Evolutionary conservation across 108 stramenopile species (phyloP), one percentile per base, ranked within the genome.

Genomic region (Pseudonitzschia multiseries): DNA sequence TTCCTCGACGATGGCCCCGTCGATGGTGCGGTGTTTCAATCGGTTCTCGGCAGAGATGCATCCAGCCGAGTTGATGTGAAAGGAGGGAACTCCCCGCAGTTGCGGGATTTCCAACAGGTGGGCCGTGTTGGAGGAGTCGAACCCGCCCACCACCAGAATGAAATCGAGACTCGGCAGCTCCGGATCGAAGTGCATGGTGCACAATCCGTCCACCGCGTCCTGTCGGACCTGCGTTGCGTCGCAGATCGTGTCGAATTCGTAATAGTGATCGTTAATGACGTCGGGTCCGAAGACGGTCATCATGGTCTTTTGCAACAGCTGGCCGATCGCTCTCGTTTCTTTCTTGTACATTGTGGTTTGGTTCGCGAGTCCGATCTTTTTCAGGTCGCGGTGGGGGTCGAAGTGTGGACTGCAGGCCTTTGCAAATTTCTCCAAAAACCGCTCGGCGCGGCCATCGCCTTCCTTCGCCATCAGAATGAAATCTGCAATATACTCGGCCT

Each of bases 341-440:
- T 96, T 92, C 89, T 98, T 98, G 87, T 98, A 98, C 97, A 98
- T 98, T 50, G 97, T 98, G 26, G 97, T 98, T 84, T 98, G 97
- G 83, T 98, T 98, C 36, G 97, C 97, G 57, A 98, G 78, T 20
- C 97, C 97, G 48, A 98, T 83, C 80, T 97, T 98, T 14, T 81
- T 44, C 41, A 98, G 84, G 83, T 91, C 86, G 33, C 73, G 89
- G 88, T 98, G 95, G 22, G 97, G 97, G 81, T 98, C 97, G 74
- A 98, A 98, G 53, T 91, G 93, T 73, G 89, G 65, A 36, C 90
- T 93, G 32, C 94, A 79, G 27, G 96, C 96, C 44, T 94, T 96
- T 57, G 87, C 75, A 72, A 98, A 98, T 57, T 96, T 80, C 46
- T 86, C 83, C 77, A 96, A 29, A 75, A 97, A 96, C 36, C 75